These are phyloP conservation scores for Scleromitrula shiraiana DNA, from an alignment of 2,329 filamentous ascomycete species.

Conservation along the genomic window DNA sequence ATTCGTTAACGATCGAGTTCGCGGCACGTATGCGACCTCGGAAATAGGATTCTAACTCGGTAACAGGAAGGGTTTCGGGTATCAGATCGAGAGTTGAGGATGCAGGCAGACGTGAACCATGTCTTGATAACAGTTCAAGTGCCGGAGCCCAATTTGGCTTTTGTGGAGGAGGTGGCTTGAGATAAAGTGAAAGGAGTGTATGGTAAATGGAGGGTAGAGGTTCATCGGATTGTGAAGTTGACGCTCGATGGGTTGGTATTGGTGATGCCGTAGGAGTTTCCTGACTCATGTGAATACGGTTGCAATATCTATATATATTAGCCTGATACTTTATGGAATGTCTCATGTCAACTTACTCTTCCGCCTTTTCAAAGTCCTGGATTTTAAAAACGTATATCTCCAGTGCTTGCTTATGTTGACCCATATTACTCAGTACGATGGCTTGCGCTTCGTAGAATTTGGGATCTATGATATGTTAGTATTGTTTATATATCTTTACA, in stretches of 20 bases:
- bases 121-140: slow-evolving; percentile 78
- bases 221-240: slow-evolving; percentile 40
- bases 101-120: slow-evolving; percentile 85
- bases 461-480: slow-evolving; percentile 48
- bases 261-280: slow-evolving; percentile 34
- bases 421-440: slow-evolving; percentile 89
- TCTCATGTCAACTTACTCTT: slow-evolving; percentile 58
- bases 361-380: slow-evolving; percentile 77
- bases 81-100: slow-evolving; percentile 80
- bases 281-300: slow-evolving; percentile 64
- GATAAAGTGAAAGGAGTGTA: slow-evolving; percentile 80
- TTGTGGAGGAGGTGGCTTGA: slow-evolving; percentile 69
- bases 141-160: slow-evolving; percentile 69
- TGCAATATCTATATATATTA: slow-evolving; percentile 63
- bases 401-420: slow-evolving; percentile 88
- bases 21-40: slow-evolving; percentile 79
- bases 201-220: slow-evolving; percentile 77
- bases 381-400: slow-evolving; percentile 97
- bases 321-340: slow-evolving; percentile 2
- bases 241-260: slow-evolving; percentile 31
- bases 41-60: slow-evolving; percentile 83
- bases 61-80: slow-evolving; percentile 68
- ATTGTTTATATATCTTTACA: background rate
- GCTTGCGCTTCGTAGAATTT: slow-evolving; percentile 85
- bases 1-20: slow-evolving; percentile 73